Evolutionary conservation across 1,284 basidiomycete species (phyloP).

Genomic region (Golubevia sp.): DNA sequence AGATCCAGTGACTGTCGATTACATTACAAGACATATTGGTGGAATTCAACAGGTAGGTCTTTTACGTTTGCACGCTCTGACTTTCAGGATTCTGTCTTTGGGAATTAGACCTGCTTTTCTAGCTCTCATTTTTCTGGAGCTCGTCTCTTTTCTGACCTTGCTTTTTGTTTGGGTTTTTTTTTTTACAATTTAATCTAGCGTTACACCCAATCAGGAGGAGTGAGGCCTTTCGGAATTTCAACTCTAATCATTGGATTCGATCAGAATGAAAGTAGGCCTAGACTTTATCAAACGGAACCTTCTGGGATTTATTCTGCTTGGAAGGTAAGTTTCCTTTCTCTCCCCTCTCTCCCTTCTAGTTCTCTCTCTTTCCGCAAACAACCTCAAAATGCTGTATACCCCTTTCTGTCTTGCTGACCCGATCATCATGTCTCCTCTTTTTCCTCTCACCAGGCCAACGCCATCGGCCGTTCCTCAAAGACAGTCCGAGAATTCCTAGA

Average conservation of each 20-base stretch:
- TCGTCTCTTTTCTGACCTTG: constrained; percentile 1
- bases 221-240: constrained; percentile 96
- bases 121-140: constrained; percentile 4
- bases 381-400: constrained; percentile 35
- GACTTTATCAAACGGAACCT: constrained; percentile 95
- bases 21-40: constrained; percentile 96
- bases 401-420: too few relatives aligned
- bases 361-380: too few relatives aligned
- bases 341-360: too few relatives aligned
- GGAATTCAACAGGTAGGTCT: constrained; percentile 87
- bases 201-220: constrained; percentile 99
- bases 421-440: neutral
- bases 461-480: constrained; percentile 95
- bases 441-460: constrained; percentile 74
- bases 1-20: constrained; percentile 96
- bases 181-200: constrained; percentile 65
- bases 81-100: neutral
- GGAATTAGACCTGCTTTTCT: neutral
- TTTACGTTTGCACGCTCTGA: neutral
- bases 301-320: constrained; percentile 97
- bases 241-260: constrained; percentile 97
- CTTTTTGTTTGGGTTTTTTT: constrained; percentile 1
- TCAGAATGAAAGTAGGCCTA: constrained; percentile 83
- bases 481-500: constrained; percentile 98
- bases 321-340: constrained; percentile 72